Conservation (phyloP, 768 basidiomycete species). For the Suillus paluster region DNA sequence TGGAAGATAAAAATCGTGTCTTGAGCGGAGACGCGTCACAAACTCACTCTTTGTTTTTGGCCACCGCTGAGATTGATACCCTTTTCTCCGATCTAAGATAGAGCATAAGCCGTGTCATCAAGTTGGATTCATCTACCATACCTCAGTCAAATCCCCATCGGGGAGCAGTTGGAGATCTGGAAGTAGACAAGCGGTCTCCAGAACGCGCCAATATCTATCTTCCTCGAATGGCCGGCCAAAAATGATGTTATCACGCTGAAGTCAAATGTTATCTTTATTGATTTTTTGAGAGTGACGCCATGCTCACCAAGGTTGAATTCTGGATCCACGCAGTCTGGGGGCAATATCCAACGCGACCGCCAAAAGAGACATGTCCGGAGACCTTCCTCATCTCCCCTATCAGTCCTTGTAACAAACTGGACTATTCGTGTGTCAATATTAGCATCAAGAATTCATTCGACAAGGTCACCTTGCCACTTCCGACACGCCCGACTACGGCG, state of each 20-base stretch:
- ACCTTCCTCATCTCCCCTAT: slow-evolving; percentile 73
- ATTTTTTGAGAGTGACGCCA: background rate
- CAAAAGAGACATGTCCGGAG: slow-evolving; percentile 57
- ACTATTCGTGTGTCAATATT: slow-evolving; percentile 30
- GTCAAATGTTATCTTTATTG: background rate
- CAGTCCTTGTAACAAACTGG: slow-evolving; percentile 62
- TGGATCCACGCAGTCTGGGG: slow-evolving; percentile 81
- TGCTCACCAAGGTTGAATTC: slow-evolving; percentile 59
- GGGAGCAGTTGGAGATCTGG: slow-evolving; percentile 67
- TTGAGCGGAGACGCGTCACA: background rate
- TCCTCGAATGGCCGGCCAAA: slow-evolving; percentile 71
- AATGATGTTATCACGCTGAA: slow-evolving; percentile 63
- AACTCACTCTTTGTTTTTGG: slow-evolving; percentile 58
- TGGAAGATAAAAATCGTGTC: background rate
- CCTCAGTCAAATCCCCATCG: slow-evolving; percentile 76
- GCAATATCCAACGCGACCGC: slow-evolving; percentile 71
- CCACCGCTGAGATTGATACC: slow-evolving; percentile 71
- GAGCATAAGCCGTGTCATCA: background rate
- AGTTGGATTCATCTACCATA: slow-evolving; percentile 27
- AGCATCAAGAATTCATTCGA: background rate
- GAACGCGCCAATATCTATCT: slow-evolving; percentile 64
- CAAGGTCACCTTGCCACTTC: slow-evolving; percentile 58
- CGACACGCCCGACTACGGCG: slow-evolving; percentile 71
- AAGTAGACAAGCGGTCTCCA: slow-evolving; percentile 61
- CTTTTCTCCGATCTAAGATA: slow-evolving; percentile 67